phyloP scores from a whole-genome alignment of 2,329 filamentous ascomycete species.

The Dendryphion nanum region DNA sequence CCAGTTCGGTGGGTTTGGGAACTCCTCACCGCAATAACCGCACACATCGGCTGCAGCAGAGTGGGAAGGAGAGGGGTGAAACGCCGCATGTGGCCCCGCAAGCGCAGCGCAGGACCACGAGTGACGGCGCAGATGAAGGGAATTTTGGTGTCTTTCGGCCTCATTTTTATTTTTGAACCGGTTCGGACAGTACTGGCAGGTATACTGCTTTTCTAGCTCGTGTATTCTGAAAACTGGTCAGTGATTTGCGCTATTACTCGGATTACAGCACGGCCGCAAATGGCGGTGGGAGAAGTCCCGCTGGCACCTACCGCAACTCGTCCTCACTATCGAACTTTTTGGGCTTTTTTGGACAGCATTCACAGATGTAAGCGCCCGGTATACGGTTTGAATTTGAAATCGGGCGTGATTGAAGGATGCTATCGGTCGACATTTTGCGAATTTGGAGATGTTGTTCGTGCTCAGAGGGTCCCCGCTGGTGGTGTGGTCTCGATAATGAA shows the following conservation, averaged over 20 bases:
- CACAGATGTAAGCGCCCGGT: conserved; percentile 70
- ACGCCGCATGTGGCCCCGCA: conserved; percentile 70
- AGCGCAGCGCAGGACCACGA: conserved; percentile 97
- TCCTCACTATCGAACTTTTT: conserved; percentile 88
- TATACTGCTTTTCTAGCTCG: conserved; percentile 94
- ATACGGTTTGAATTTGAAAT: conserved; percentile 51
- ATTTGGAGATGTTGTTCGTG: conserved; percentile 35
- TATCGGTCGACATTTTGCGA: conserved; percentile 51
- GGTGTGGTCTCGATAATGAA: conserved; percentile 38
- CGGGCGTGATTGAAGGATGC: conserved; percentile 46
- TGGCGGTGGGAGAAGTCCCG: conserved; percentile 24
- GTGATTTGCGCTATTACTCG: not conserved
- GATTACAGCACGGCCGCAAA: conserved; percentile 7
- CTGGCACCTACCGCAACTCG: conserved; percentile 70
- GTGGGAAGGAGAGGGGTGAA: conserved; percentile 73
- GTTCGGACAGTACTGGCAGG: conserved; percentile 87
- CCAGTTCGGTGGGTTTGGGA: conserved; percentile 85
- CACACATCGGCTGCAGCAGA: conserved; percentile 71
- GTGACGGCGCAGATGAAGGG: conserved; percentile 84
- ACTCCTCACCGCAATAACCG: conserved; percentile 95
- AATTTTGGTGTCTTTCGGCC: conserved; percentile 93
- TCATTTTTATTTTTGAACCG: conserved; percentile 99
- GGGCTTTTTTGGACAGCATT: conserved; percentile 95
- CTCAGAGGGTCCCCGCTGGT: conserved; percentile 44
- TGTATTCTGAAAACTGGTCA: conserved; percentile 64